Evolutionary conservation across 148 eudicot genomes (phyloP).

Genomic region (Cornus florida): DNA sequence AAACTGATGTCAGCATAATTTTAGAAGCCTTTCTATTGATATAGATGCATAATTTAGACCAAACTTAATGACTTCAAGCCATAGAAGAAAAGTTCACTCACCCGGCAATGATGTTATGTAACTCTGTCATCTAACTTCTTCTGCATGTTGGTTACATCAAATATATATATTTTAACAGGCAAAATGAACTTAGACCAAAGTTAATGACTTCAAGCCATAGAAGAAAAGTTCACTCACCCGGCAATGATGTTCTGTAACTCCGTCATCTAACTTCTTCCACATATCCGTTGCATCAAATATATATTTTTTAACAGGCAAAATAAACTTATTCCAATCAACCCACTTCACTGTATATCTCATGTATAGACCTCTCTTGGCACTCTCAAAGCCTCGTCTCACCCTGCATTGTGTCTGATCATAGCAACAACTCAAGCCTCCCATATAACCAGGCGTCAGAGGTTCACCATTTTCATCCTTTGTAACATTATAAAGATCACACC

Average conservation of each 20-base stretch:
- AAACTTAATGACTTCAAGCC: neutral
- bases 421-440: conserved; percentile 86
- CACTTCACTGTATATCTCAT: conserved; percentile 64
- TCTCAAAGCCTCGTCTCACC: conserved; percentile 46
- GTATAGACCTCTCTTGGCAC: conserved; percentile 50
- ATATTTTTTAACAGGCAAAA: no score
- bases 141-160: conserved; percentile 77
- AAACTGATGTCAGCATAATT: neutral
- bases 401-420: conserved; percentile 66
- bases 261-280: no score
- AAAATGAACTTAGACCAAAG: no score
- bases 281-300: no score
- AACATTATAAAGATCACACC: conserved; percentile 78
- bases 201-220: no score
- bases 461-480: conserved; percentile 45
- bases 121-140: conserved; percentile 28
- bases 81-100: conserved; percentile 18
- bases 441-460: conserved; percentile 44
- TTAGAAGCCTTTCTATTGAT: neutral
- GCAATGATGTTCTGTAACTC: no score
- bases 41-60: neutral
- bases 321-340: conserved; percentile 65
- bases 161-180: conserved; percentile 71
- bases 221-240: no score
- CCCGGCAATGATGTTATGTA: conserved; percentile 53